Evolutionary conservation across 345 rosid species (phyloP).

Genomic region (Eucalyptus melliodora): DNA sequence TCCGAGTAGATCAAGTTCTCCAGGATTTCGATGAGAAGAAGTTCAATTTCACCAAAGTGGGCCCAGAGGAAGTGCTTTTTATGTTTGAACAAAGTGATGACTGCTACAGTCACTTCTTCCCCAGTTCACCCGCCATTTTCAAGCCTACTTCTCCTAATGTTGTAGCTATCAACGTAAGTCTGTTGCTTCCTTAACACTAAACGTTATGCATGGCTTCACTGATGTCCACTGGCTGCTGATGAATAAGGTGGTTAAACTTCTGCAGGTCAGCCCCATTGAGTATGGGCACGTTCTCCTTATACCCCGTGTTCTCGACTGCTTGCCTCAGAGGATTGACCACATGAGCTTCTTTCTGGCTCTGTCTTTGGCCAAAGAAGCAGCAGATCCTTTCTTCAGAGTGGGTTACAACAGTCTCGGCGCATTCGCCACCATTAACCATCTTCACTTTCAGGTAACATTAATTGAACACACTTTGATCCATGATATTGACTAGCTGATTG

Average conservation of each 20-base stretch:
- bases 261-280: conserved; percentile 50
- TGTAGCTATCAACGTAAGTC: conserved; percentile 34
- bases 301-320: conserved; percentile 27
- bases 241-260: neutral
- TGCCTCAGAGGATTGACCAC: conserved; percentile 44
- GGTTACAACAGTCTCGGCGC: conserved; percentile 54
- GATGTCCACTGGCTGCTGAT: neutral
- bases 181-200: neutral
- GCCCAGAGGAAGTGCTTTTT: conserved; percentile 45
- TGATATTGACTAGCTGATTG: neutral
- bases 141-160: conserved; percentile 14
- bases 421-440: conserved; percentile 48
- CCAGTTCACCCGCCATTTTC: neutral
- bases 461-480: neutral
- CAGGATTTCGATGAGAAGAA: conserved; percentile 35
- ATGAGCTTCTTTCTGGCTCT: conserved; percentile 41
- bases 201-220: neutral
- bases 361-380: conserved; percentile 33
- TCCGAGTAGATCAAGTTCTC: conserved; percentile 38
- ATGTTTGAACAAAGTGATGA: conserved; percentile 25
- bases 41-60: conserved; percentile 48
- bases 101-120: conserved; percentile 10
- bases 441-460: conserved; percentile 22
- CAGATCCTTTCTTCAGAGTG: conserved; percentile 30
- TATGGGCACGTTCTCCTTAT: conserved; percentile 47